Evolutionary conservation across 129 eudicot species (phyloP), one percentile per base, ranked within the genome.

Genomic region (Smallanthus sonchifolius): DNA sequence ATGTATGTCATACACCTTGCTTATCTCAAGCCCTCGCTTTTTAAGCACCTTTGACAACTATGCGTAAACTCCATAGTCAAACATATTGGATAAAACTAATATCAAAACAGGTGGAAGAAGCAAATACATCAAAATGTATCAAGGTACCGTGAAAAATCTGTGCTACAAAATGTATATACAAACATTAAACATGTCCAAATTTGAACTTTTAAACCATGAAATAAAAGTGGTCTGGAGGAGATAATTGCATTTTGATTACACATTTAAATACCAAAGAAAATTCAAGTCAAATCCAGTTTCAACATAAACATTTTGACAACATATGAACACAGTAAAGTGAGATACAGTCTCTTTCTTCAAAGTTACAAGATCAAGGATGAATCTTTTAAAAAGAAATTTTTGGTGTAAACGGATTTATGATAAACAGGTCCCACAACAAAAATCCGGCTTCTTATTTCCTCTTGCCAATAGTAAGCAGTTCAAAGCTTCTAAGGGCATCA

Each of bases 401-500:
- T 61, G 19, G 67, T 15, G 43, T 61, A 61, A 32, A 61, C 7
- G 39, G 67, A 5, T 34, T 61, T 32, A 14, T 5, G 5, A 11
- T 59, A 30, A 34, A 59, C 40, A 17, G 65, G 65, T 20, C 63
- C 17, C 65, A 13, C 65, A 32, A 59, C 65, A 30, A 59, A 61
- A 17, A 34, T 5, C 10, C 30, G 15, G 39, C 9, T 13, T 24
- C 19, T 67, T 75, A 92, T 74, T 89, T 92, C 82, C 92, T 89
- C 73, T 87, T 89, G 63, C 91, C 96, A 72, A 92, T 89, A 6
- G 96, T 85, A 34, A 92, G 81, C 75, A 92, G 81, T 80, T 92
- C 98, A 74, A 92, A 92, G 90, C 98, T 92, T 57, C 95, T 76
- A 72, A 90, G 90, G 56, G 96, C 74, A 65, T 92, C 98, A 76